Base-by-base conservation (phyloP, 176 grass and related monocot genomes). In the Aegilops sharonensis region DNA sequence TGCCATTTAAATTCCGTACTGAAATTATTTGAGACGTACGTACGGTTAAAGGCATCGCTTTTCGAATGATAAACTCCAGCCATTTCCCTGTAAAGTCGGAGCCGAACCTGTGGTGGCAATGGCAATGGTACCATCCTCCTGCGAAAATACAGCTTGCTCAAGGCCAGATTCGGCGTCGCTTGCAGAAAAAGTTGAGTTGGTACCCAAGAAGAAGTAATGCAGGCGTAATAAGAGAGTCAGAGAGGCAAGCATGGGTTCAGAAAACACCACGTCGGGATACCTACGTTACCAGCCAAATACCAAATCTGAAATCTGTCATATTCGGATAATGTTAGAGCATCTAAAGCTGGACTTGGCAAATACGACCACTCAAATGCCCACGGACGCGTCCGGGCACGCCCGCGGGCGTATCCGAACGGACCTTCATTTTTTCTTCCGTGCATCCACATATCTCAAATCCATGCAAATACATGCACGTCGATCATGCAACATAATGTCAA, bases 261-360 rank as follows among this genome's bases (percentile, higher is more conserved):
- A 75, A 77, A 70, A 18, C 14, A 81, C 61, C 45, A 14, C n/a
- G 37, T 57, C 54, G 47, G 3, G 35, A 12, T 30, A 63, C 52
- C 17, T 4, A 17, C 64, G 13, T 68, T 31, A 15, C 24, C 8
- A 35, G 25, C 66, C 67, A 74, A 85, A 80, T 73, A 57, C 18
- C 43, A 80, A 65, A 85, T 59, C 83, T 71, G 37, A 80, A 73
- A 85, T 45, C 78, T 78, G 61, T 82, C 78, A 15, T 52, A 27
- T 34, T 75, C 1, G 63, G 61, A 59, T 59, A 77, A 78, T 32
- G 42, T 13, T 32, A 32, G 31, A 32, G 31, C 31, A 32, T 32
- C 31, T 32, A 32, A 32, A 32, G 31, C 31, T 3, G 3, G 31
- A 32, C 31, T 32, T 32, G 31, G 31, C 31, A 32, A 32, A 32